Evolutionary conservation across 2,329 filamentous ascomycete genomes (phyloP).

Genomic region (Microsporum canis): DNA sequence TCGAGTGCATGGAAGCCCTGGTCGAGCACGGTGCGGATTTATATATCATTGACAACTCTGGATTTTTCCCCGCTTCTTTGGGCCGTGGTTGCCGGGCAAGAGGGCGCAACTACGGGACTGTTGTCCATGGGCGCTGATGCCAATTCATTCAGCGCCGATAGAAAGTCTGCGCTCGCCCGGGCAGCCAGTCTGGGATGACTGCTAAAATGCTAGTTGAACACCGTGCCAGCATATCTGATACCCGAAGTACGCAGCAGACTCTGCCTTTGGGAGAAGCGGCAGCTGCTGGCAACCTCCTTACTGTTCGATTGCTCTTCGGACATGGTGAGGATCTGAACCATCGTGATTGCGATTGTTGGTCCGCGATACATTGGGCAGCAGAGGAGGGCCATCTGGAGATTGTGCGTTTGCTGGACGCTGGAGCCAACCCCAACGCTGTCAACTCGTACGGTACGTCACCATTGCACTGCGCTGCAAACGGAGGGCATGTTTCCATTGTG

Average conservation of each 20-base stretch:
- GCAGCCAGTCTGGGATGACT: background rate
- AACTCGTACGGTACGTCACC: background rate
- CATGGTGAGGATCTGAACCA: background rate
- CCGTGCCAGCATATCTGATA: background rate
- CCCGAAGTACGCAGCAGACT: background rate
- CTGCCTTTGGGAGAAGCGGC: background rate
- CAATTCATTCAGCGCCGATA: background rate
- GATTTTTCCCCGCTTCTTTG: constrained; percentile 19
- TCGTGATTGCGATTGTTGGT: background rate
- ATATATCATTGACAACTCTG: constrained; percentile 15
- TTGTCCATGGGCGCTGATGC: background rate
- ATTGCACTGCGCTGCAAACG: background rate
- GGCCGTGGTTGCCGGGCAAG: constrained; percentile 18
- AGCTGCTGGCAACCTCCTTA: background rate
- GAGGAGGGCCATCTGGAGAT: background rate
- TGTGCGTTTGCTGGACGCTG: background rate
- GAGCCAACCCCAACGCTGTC: background rate
- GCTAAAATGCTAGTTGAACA: background rate
- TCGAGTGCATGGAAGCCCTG: constrained; percentile 14
- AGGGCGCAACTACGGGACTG: constrained; percentile 6
- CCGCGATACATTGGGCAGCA: background rate
- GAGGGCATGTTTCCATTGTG: constrained; percentile 1
- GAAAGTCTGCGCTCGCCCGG: background rate
- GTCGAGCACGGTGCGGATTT: constrained; percentile 14
- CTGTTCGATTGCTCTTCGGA: background rate